A percentile compares a stretch with the other conserved stretches of the same genome.
Evolutionary conservation across 306 rosid genomes (phyloP).

Genomic region (Cicer yamashitae): DNA sequence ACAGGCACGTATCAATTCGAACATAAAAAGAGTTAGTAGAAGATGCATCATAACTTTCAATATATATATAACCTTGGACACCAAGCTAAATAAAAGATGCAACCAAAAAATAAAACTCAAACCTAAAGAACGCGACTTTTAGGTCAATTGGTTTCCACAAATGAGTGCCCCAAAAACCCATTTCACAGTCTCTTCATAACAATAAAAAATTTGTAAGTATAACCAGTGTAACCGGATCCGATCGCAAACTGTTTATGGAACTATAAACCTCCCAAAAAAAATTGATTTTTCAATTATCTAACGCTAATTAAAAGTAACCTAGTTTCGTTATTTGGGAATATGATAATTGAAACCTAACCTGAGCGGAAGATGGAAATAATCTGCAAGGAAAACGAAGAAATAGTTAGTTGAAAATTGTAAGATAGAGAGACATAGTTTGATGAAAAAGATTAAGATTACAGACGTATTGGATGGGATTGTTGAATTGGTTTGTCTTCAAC

Average conservation of each 20-base stretch:
- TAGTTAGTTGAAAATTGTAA: constrained; percentile 20
- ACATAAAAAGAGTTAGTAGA: not conserved
- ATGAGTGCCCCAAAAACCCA: not conserved
- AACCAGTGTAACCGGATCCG: constrained; percentile 61
- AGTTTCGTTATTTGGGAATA: not conserved
- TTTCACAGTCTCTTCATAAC: constrained; percentile 10
- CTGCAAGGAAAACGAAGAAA: constrained; percentile 63
- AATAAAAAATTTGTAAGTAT: not conserved
- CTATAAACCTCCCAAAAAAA: constrained; percentile 16
- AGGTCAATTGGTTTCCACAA: constrained; percentile 25
- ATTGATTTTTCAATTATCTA: constrained; percentile 21
- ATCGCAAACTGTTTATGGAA: constrained; percentile 42
- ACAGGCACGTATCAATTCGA: constrained; percentile 11
- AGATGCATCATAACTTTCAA: no score
- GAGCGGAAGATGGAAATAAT: constrained; percentile 53
- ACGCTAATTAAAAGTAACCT: not conserved
- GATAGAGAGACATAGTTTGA: constrained; percentile 18
- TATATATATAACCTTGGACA: not conserved
- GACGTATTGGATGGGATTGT: constrained; percentile 29
- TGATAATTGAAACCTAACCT: constrained; percentile 55
- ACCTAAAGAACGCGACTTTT: constrained; percentile 9
- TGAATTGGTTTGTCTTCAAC: constrained; percentile 29
- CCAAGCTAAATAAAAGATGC: constrained; percentile 35
- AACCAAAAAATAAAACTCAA: constrained; percentile 22
- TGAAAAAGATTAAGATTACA: constrained; percentile 29